Evolutionary conservation across 495 filamentous ascomycete genomes (phyloP).

Genomic region (Aspergillus diversus): DNA sequence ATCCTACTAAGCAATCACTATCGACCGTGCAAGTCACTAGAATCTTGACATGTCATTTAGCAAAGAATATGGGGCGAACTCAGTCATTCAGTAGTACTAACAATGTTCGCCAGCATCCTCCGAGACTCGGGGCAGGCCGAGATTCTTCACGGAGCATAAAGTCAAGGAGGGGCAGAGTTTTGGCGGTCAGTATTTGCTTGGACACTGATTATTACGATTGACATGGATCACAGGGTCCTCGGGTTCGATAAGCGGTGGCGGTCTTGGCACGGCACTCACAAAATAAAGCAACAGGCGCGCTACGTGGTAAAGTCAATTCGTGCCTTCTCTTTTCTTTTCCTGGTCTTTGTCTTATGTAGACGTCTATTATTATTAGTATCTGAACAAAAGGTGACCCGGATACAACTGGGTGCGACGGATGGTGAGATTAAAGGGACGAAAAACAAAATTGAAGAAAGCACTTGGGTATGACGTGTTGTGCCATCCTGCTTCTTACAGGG

Average conservation of each 20-base stretch:
- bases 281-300: constrained; percentile 5
- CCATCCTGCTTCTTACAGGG: no score
- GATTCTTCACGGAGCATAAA: background rate
- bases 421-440: no score
- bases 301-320: background rate
- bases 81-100: no score
- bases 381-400: no score
- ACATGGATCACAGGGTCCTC: background rate
- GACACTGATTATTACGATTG: background rate
- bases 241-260: constrained; percentile 3
- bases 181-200: background rate
- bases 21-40: no score
- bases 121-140: background rate
- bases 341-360: background rate
- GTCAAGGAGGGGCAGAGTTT: background rate
- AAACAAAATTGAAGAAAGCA: no score
- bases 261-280: constrained; percentile 1
- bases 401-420: no score
- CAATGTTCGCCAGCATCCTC: background rate
- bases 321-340: constrained; percentile 2
- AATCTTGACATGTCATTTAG: no score
- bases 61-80: background rate
- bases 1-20: no score
- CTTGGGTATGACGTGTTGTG: no score
- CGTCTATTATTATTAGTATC: no score